Evolutionary conservation across 331 rosid species (phyloP).

Genomic region (Saraca asoca): DNA sequence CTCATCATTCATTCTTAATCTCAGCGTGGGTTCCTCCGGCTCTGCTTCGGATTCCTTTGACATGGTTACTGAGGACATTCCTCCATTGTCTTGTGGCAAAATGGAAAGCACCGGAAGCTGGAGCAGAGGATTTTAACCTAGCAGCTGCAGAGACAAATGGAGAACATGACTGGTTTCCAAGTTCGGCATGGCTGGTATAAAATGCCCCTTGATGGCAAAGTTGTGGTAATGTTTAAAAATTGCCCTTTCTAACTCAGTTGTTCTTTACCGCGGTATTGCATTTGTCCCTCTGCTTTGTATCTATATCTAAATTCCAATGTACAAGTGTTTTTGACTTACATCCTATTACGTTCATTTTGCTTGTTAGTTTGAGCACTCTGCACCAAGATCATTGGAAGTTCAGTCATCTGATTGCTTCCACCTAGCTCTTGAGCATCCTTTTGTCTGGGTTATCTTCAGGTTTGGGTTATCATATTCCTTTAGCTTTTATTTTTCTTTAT

Average conservation of each 20-base stretch:
- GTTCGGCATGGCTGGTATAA: conserved; percentile 51
- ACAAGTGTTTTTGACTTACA: neutral
- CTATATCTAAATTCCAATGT: conserved; percentile 4
- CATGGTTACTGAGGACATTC: conserved; percentile 24
- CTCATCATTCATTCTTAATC: conserved; percentile 35
- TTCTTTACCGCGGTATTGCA: neutral
- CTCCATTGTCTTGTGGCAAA: conserved; percentile 14
- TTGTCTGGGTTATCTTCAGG: too few species aligned
- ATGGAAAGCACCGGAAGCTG: conserved; percentile 42
- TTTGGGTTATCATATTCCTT: too few species aligned
- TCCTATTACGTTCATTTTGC: conserved; percentile 21
- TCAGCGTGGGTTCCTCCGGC: conserved; percentile 28
- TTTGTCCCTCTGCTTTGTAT: neutral
- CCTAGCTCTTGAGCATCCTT: conserved; percentile 51
- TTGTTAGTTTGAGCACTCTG: conserved; percentile 55
- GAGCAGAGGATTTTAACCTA: neutral
- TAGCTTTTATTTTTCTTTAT: too few species aligned
- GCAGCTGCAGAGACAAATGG: conserved; percentile 41
- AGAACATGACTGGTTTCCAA: conserved; percentile 39
- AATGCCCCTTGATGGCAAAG: conserved; percentile 45
- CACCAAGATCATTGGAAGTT: conserved; percentile 44
- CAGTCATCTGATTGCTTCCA: conserved; percentile 49
- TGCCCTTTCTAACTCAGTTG: neutral
- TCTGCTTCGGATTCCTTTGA: conserved; percentile 28
- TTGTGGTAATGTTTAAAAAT: conserved; percentile 46